Percentiles rank a stretch among this genome's conserved stretches.
These are phyloP conservation scores for Penstemon newberryi DNA, from an alignment of 257 asterid species.

Conservation along the genomic window DNA sequence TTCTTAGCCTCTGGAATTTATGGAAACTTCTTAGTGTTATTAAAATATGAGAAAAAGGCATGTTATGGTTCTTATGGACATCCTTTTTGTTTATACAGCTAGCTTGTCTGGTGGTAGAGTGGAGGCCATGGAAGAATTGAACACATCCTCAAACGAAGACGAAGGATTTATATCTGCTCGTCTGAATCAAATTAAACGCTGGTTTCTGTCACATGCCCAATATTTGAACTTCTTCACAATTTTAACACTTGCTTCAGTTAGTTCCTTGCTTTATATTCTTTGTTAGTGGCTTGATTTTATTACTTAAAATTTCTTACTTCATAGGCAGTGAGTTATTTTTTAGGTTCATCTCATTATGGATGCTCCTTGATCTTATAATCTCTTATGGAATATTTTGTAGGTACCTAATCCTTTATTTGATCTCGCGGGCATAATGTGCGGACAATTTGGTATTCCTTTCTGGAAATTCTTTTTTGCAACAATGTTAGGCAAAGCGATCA, in stretches of 20 bases:
- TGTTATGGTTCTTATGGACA: conserved; percentile 4
- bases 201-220: conserved; percentile 79
- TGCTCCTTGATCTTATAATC: too few relatives aligned
- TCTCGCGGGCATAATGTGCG: conserved; percentile 98
- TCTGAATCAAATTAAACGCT: conserved; percentile 48
- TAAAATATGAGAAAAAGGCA: neutral
- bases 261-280: conserved; percentile 26
- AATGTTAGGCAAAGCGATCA: conserved; percentile 80
- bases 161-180: conserved; percentile 45
- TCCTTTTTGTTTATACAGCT: conserved; percentile 48
- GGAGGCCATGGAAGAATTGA: conserved; percentile 59
- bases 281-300: neutral
- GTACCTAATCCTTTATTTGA: conserved; percentile 95
- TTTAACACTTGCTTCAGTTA: conserved; percentile 80
- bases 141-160: conserved; percentile 46
- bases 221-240: conserved; percentile 70
- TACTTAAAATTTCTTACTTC: too few relatives aligned
- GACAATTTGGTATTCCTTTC: conserved; percentile 88
- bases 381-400: conserved; percentile 37
- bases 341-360: too few relatives aligned
- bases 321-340: too few relatives aligned
- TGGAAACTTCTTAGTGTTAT: neutral
- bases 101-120: conserved; percentile 57
- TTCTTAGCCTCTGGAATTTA: neutral
- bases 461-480: conserved; percentile 91